Base-by-base conservation (phyloP, 1,284 basidiomycete species). In the Microbotryum scabiosae region DNA sequence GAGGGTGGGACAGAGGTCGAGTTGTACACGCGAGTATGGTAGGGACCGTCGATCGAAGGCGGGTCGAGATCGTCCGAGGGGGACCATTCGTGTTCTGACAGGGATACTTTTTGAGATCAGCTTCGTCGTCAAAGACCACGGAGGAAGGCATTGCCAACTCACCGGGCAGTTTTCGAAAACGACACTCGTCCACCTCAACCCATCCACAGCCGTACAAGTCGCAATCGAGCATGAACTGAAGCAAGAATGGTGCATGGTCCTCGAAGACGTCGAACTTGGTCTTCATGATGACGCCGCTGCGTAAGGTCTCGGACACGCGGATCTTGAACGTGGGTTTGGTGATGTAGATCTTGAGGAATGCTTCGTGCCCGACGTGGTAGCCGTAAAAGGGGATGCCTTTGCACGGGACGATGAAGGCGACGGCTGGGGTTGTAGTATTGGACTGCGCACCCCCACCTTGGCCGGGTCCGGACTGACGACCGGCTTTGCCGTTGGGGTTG, bases 381-480 rank as follows among this genome's bases (percentile, higher is more conserved):
- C 94, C 94, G 75, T 97, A 98, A 75, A 97, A 97, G 68, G 88
- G 87, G 25, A 89, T 78, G n/a, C 91, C 94, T 77, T 97, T 97
- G 70, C 93, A 89, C 44, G 94, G 81, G 56, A 91, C 76, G 52
- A 97, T 83, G 82, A 74, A 71, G 41, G 71, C 70, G 54, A 73
- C 69, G 56, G 63, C 47, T 70, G 69, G 30, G 63, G 62, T 25
- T 54, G 32, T 8, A 45, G 50, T 5, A 16, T 41, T 12, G 36
- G 43, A 44, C 56, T 20, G 51, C 36, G 36, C 36, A 41, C 36
- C 36, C 16, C 36, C 36, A 41, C 36, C 9, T 41, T 41, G 36
- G 12, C 36, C 36, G 5, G 36, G 36, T 41, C 14, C 16, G 16
- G 36, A 41, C 12, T 41, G 36, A 18, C 14, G 36, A 41, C 36